Percentiles rank a stretch among this genome's conserved stretches.
Conservation (phyloP, 352 stramenopile genomes). For the Elongisporangium prolatum region DNA sequence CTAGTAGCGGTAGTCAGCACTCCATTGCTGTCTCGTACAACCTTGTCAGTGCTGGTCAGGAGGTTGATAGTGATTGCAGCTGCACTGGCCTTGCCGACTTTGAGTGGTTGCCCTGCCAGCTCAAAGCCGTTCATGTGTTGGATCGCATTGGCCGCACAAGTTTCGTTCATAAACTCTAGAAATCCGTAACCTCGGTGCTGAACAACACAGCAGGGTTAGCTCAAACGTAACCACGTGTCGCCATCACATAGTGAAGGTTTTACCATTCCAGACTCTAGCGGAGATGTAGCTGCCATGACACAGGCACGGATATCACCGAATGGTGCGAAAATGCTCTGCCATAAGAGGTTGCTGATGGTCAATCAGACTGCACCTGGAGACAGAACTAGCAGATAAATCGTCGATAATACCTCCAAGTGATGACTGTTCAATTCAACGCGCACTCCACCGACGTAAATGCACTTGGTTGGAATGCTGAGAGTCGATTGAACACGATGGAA, state of each 20-base stretch:
- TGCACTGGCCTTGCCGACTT: conserved; percentile 73
- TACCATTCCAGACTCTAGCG: conserved; percentile 48
- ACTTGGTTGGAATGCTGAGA: conserved; percentile 61
- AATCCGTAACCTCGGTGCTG: conserved; percentile 76
- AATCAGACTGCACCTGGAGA: neutral
- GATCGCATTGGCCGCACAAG: conserved; percentile 54
- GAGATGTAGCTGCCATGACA: conserved; percentile 60
- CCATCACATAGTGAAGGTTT: neutral
- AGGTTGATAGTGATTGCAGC: conserved; percentile 65
- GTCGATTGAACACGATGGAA: neutral
- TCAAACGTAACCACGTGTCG: conserved; percentile 1
- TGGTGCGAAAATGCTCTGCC: conserved; percentile 76
- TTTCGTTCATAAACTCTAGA: conserved; percentile 64
- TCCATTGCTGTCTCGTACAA: conserved; percentile 27
- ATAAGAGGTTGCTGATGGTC: neutral
- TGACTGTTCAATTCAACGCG: conserved; percentile 70
- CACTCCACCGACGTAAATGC: conserved; percentile 66
- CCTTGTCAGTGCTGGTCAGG: conserved; percentile 57
- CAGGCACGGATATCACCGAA: conserved; percentile 63
- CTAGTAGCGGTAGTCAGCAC: conserved; percentile 1
- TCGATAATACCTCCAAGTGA: conserved; percentile 50
- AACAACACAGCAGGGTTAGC: neutral
- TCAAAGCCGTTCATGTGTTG: conserved; percentile 85
- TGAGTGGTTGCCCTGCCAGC: conserved; percentile 63
- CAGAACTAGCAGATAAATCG: neutral